Evolutionary conservation across 73 alveolate species (phyloP), one percentile per base, ranked within the genome.

Genomic region (Paramecium tetraurelia): DNA sequence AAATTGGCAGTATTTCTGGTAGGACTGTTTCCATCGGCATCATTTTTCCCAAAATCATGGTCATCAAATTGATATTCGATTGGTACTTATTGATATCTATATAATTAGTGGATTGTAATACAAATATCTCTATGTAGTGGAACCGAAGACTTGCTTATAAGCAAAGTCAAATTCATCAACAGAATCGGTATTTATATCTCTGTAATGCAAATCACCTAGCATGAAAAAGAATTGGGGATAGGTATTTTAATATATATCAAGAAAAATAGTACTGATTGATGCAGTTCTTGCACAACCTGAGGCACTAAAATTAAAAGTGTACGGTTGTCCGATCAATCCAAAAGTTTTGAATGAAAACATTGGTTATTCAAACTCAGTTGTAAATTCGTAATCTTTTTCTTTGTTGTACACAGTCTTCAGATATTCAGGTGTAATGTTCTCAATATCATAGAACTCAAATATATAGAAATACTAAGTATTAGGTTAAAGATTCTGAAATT

Each of bases 11-110:
- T 27, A n/a, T 80, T 9, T 80, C 90, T 80, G 2, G 90, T 80
- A 21, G 72, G 68, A 20, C 59, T 27, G 3, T 71, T 77, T n/a
- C 72, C 68, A 38, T 77, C 89, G 43, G 89, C 89, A 40, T 77
- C 89, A 40, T 77, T 77, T 12, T 18, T 44, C 3, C 89, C 89
- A 41, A 35, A 77, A 38, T 77, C 89, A 41, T 77, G 89, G 46
- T 41, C 90, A 46, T 80, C 75, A 80, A 80, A 80, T 80, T 80
- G 38, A 80, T 80, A 80, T 80, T 80, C 90, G 0, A 80, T 18
- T 4, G 90, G 76, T 4, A 48, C 75, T 35, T 80, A 80, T 46
- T 80, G n/a, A 80, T 80, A 75, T 75, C 87, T 33, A 20, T 20
- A 33, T 12, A 21, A 75, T 38, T 16, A 48, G 0, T 75, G 7